Percentiles rank a stretch among this genome's conserved stretches.
These are phyloP conservation scores for Suillus cothurnatus DNA, from an alignment of 768 basidiomycete species.

Conservation along the genomic window DNA sequence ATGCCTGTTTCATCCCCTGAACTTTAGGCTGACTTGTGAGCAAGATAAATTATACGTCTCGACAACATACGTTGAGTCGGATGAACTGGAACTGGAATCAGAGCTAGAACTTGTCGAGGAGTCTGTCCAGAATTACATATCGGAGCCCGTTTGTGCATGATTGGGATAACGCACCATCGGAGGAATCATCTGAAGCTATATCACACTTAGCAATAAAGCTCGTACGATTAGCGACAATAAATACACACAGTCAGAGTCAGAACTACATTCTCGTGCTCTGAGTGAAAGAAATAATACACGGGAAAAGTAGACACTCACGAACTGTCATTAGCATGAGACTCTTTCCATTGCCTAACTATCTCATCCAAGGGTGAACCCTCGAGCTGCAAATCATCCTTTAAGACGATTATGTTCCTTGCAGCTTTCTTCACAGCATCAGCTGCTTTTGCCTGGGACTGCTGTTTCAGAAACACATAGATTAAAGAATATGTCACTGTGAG, in stretches of 20 bases:
- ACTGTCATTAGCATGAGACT: conserved; percentile 26
- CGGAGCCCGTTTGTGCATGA: neutral
- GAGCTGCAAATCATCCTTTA: conserved; percentile 53
- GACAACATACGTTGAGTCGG: conserved; percentile 27
- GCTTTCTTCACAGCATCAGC: conserved; percentile 77
- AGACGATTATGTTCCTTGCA: conserved; percentile 58
- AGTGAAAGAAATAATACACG: conserved; percentile 9
- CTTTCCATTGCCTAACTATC: conserved; percentile 69
- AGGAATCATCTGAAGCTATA: conserved; percentile 30
- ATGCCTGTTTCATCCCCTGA: conserved; percentile 21
- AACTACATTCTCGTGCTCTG: conserved; percentile 15
- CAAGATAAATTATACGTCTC: neutral
- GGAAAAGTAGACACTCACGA: conserved; percentile 24
- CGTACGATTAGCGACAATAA: neutral
- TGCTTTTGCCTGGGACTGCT: conserved; percentile 66
- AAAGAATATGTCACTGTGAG: conserved; percentile 70
- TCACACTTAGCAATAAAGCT: conserved; percentile 11
- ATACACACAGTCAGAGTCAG: conserved; percentile 26
- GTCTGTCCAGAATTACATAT: conserved; percentile 13
- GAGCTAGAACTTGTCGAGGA: conserved; percentile 25
- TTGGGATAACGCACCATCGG: conserved; percentile 23
- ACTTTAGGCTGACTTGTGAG: conserved; percentile 13
- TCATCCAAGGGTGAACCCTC: conserved; percentile 61
- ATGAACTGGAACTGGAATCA: conserved; percentile 27
- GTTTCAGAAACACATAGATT: conserved; percentile 71